Evolutionary conservation across 148 eudicot species (phyloP), one percentile per base, ranked within the genome.

Genomic region (Heliosperma pusillum): DNA sequence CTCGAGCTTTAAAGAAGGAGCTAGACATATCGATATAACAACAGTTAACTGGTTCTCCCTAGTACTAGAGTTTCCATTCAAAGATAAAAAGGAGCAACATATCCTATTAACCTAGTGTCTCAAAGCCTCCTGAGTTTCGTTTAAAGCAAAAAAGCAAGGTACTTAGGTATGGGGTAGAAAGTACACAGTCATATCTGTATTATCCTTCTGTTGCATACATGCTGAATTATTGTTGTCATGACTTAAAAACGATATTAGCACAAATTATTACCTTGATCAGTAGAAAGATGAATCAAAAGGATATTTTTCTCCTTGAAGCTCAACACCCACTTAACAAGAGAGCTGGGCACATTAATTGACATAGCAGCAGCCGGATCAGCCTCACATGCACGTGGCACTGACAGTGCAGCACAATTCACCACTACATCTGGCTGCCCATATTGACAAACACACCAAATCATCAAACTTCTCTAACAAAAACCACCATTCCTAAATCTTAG

Each of bases 381-480:
- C 88, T 94, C 98, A 60, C 98, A 94, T n/a, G 84, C 89, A 25
- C 92, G 93, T 66, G 98, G 98, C 45, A 87, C 86, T 1, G 98
- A 94, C 22, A 94, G 79, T 47, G 98, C 98, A 75, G 97, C 98
- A 82, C 98, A 94, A 80, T 94, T 94, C 79, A 94, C 87, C 79
- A 94, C 90, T 81, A 90, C 93, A 74, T 94, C 87, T 63, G 98
- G 97, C 98, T 94, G 89, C 55, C 74, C 50, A 80, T 80, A 33
- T 59, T 83, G 77, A 67, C 70, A 66, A 36, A 19, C 0, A 60
- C 17, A 69, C 33, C 20, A 24, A 61, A 75, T 25, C 30, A 66
- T 57, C 22, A 55, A 73, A 36, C 19, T 42, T 8, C 62, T 47
- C 61, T 33, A 36, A 7, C 45, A 45, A 44, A 20, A 45, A 45